Evolutionary conservation across 164 flowering plant genomes (phyloP).

Genomic region (Pachysandra terminalis): DNA sequence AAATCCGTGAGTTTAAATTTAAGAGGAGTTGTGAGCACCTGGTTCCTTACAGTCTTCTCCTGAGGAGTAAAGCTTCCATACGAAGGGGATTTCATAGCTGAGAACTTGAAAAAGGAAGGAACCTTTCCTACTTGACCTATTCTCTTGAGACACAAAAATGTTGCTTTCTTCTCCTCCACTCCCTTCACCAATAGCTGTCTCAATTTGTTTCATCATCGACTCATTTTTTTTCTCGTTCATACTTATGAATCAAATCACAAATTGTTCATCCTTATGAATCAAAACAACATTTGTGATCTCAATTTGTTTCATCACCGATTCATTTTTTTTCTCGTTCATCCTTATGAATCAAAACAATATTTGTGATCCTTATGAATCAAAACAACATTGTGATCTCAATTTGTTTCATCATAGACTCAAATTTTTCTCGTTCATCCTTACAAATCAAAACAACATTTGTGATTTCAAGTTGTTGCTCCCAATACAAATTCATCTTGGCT

Average conservation of each 20-base stretch:
- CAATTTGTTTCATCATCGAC: no score
- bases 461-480: slow-evolving; percentile 1
- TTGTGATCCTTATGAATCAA: no score
- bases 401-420: no score
- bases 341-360: background rate
- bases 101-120: slow-evolving; percentile 17
- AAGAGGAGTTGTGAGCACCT: slow-evolving; percentile 25
- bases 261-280: no score
- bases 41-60: slow-evolving; percentile 16
- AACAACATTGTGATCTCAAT: no score
- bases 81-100: slow-evolving; percentile 23
- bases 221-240: no score
- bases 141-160: slow-evolving; percentile 18
- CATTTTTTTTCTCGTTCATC: no score
- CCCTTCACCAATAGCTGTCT: no score
- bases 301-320: no score
- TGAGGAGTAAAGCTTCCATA: slow-evolving; percentile 33
- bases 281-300: no score
- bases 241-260: no score
- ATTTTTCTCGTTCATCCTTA: background rate
- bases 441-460: background rate
- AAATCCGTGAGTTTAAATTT: no score
- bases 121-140: slow-evolving; percentile 10
- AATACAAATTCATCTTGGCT: background rate
- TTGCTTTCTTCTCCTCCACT: slow-evolving; percentile 22